Base-by-base conservation (phyloP, 306 rosid species). In the Inga laurina region DNA sequence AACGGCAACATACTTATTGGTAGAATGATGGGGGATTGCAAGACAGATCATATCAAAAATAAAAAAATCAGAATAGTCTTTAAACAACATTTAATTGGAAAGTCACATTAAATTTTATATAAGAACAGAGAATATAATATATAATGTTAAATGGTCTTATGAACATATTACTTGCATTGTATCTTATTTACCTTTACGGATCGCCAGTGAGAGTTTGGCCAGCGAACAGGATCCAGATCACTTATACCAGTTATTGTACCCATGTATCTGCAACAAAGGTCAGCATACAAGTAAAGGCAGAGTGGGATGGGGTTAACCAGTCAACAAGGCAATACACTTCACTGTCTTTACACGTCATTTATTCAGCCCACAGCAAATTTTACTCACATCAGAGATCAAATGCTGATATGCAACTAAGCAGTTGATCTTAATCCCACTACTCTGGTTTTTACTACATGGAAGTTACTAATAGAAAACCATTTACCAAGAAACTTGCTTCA, bases 201-300 rank as follows among this genome's bases (percentile, higher is more conserved):
- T 52, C 97, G 89, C 98, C 98, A 94, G 85, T 94, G 91, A 78
- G 98, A 94, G 84, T 87, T 94, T 32, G 90, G 90, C 98, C 98
- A 94, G 32, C 92, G 97, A 89, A 86, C 93, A 83, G 94, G 84
- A 85, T 94, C 98, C 87, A 92, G 76, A 75, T 94, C 98, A 85
- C 92, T 82, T 89, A 92, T 90, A 78, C 97, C 94, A 80, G 98
- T 92, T 85, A 94, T 94, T 0, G 98, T 94, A 82, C 98, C 98
- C 97, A 92, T 94, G 91, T 90, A 94, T 93, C 98, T 94, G 85
- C 83, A 86, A 84, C 46, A 82, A 44, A 66, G 41, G 73, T 54
- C 48, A 79, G 69, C 45, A 37, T 30, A 72, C 79, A 54, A 67
- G 68, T 76, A 67, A 57, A 81, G 44, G 80, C 44, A 79, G 79